A percentile compares a stretch with the other conserved stretches of the same genome.
These are phyloP conservation scores for Coemansia brasiliensis DNA, from an alignment of 192 early-diverging fungal species.

Conservation along the genomic window DNA sequence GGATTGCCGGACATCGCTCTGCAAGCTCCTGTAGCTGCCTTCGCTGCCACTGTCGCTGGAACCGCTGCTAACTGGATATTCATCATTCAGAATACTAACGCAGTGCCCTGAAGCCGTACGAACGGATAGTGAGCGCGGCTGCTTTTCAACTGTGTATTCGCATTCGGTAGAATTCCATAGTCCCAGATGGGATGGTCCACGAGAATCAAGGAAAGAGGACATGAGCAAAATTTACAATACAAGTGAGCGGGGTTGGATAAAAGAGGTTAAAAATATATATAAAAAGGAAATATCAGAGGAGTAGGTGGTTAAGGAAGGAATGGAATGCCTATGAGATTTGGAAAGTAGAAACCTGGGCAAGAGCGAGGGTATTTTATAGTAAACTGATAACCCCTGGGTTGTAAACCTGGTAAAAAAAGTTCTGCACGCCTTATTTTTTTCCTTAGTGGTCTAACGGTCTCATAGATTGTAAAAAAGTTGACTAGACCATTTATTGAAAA, in stretches of 20 bases:
- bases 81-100: slow-evolving; percentile 53
- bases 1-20: slow-evolving; percentile 25
- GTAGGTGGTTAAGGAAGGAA: too few species aligned
- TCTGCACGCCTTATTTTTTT: too few species aligned
- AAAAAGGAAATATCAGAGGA: too few species aligned
- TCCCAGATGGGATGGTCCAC: slow-evolving; percentile 1
- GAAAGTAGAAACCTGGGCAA: too few species aligned
- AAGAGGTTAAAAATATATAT: too few species aligned
- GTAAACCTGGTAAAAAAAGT: not conserved
- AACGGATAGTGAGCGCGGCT: slow-evolving; percentile 44
- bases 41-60: slow-evolving; percentile 5
- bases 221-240: too few species aligned
- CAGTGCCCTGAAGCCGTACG: slow-evolving; percentile 42
- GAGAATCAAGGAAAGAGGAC: not conserved
- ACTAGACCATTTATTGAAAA: slow-evolving; percentile 2
- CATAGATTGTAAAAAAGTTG: not conserved
- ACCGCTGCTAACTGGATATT: not conserved
- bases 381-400: slow-evolving; percentile 2
- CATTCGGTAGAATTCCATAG: not conserved
- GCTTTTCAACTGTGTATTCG: not conserved
- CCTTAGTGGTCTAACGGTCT: slow-evolving; percentile 4
- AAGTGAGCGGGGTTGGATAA: too few species aligned
- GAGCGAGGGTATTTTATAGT: slow-evolving; percentile 2
- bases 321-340: too few species aligned
- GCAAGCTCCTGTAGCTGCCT: slow-evolving; percentile 27